Evolutionary conservation across 441 rosid species (phyloP).

Genomic region (Aleurites moluccanus): DNA sequence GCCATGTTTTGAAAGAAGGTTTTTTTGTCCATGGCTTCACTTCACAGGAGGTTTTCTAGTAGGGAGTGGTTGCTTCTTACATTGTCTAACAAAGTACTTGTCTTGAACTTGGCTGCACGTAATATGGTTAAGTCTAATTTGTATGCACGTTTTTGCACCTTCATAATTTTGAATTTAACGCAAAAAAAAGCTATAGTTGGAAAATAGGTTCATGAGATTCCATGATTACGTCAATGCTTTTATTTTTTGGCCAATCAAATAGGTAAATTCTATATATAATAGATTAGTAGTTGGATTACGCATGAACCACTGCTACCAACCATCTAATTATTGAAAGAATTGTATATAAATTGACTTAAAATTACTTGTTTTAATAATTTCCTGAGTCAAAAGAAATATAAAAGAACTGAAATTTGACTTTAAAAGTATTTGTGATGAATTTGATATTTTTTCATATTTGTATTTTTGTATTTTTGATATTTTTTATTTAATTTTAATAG

Average conservation of each 20-base stretch:
- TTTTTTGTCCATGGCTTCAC: slow-evolving; percentile 2
- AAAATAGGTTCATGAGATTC: not conserved
- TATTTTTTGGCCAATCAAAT: slow-evolving; percentile 1
- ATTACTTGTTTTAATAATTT: not conserved
- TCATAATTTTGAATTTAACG: not conserved
- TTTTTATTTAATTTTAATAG: not conserved
- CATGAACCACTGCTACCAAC: not conserved
- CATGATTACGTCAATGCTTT: not conserved
- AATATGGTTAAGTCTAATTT: slow-evolving; percentile 21
- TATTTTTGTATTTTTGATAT: no score
- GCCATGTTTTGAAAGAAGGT: slow-evolving; percentile 43
- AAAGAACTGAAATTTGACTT: not conserved
- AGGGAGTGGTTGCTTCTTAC: slow-evolving; percentile 2
- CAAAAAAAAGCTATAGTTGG: not conserved
- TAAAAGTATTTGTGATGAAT: no score
- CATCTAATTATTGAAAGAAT: not conserved
- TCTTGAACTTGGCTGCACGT: slow-evolving; percentile 49
- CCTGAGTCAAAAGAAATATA: not conserved
- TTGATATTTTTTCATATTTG: no score
- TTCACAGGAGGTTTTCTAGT: slow-evolving; percentile 34
- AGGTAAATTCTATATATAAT: no score
- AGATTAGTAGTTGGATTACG: not conserved
- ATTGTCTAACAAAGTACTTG: not conserved
- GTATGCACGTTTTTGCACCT: slow-evolving; percentile 32
- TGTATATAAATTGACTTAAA: not conserved